Percentiles rank a stretch among this genome's conserved stretches.
phyloP scores from a whole-genome alignment of 2,329 filamentous ascomycete species.

The Cadophora sp. region DNA sequence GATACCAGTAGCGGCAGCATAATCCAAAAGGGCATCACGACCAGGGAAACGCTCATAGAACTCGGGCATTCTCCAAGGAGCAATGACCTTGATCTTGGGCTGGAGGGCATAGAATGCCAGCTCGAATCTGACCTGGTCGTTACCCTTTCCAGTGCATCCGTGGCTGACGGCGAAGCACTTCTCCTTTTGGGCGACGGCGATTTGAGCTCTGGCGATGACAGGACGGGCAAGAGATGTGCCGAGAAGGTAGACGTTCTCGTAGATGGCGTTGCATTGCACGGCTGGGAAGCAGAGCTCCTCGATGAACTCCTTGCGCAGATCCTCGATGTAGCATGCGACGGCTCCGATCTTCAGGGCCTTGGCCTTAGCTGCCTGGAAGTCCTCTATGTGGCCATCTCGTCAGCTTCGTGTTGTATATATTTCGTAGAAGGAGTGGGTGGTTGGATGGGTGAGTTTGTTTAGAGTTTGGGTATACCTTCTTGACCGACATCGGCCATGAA shows the following conservation, averaged over 20 bases:
- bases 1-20: constrained; percentile 70
- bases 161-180: constrained; percentile 56
- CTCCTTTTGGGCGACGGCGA: constrained; percentile 68
- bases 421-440: constrained; percentile 4
- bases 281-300: constrained; percentile 78
- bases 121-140: constrained; percentile 72
- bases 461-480: constrained; percentile 50
- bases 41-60: constrained; percentile 77
- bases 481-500: constrained; percentile 76
- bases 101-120: constrained; percentile 66
- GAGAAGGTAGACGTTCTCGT: constrained; percentile 71
- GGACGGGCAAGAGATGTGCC: constrained; percentile 70
- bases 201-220: constrained; percentile 72
- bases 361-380: constrained; percentile 74
- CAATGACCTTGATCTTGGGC: constrained; percentile 73
- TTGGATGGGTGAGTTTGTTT: not conserved
- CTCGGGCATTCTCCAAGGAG: constrained; percentile 74
- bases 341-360: constrained; percentile 64
- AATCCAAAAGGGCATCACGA: constrained; percentile 75
- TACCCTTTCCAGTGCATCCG: constrained; percentile 69
- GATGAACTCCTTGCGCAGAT: constrained; percentile 78
- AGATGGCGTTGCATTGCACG: constrained; percentile 75
- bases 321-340: constrained; percentile 53
- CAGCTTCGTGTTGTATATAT: constrained; percentile 3
- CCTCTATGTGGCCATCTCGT: constrained; percentile 55